Evolutionary conservation across 2,329 filamentous ascomycete species (phyloP), one percentile per base, ranked within the genome.

Genomic region (Fusarium oxysporum): DNA sequence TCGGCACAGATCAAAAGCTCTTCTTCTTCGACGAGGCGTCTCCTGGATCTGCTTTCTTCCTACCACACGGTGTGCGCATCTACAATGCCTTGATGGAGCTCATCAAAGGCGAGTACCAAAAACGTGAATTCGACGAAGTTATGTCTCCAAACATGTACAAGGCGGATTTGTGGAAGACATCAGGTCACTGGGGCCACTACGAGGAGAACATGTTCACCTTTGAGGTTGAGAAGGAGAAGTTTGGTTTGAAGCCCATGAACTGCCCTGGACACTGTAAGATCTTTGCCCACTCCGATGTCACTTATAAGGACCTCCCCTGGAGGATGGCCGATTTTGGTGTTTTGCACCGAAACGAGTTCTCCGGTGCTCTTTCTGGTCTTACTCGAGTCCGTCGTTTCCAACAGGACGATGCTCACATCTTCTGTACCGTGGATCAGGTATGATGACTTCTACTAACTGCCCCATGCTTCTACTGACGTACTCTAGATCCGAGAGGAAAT

Each of bases 1-100:
- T 99, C 75, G 96, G 95, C 73, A 93, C 92, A 80, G 95, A 98
- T 72, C 96, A 99, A 82, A 96, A 98, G 81, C 91, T 99, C 13
- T 99, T 97, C 87, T 97, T 98, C 87, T 99, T 98, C 86, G 92
- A 97, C 79, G 93, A 97, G 72, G 88, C 92, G 77, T 98, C 95
- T n/a, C 96, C 96, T 2, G 96, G 96, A 38, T 96, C 94, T 23
- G 91, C 92, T 65, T 97, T 99, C 87, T 95, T 96, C 86, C 86
- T 98, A 53, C 96, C 96, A 3, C 94, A 97, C 78, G 96, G 96
- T 71, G 93, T 94, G 79, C 92, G 94, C 78, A 97, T 98, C 79
- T 97, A 97, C 87, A 97, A 98, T 81, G 92, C 94, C 32, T 86
- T 99, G 14, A 91, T 95, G 81, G 87, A 90, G 23, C 94, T 96